phyloP scores from a whole-genome alignment of 1,139 yeast genomes.

The Blastobotrys indianensis region DNA sequence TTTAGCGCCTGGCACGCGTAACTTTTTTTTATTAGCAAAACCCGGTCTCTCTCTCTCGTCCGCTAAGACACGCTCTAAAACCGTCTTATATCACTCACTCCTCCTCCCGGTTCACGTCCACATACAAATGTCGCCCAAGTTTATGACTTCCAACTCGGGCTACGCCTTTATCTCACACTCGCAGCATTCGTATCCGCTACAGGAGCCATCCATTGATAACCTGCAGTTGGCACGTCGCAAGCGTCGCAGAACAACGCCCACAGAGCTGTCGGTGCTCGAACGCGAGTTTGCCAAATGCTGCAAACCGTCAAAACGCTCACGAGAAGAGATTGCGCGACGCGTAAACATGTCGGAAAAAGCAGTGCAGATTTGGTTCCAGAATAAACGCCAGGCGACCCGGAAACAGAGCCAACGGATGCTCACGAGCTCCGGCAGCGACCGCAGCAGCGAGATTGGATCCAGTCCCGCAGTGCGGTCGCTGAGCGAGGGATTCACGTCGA shows the following conservation, averaged over 20 bases:
- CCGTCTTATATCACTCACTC: too few species aligned
- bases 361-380: conserved; percentile 97
- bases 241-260: conserved; percentile 90
- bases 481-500: background rate
- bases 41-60: too few species aligned
- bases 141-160: conserved; percentile 4
- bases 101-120: too few species aligned
- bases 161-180: conserved; percentile 81
- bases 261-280: conserved; percentile 74
- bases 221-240: conserved; percentile 88
- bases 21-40: too few species aligned
- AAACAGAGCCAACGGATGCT: conserved; percentile 32
- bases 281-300: conserved; percentile 67
- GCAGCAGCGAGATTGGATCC: background rate
- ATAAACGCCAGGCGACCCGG: conserved; percentile 79
- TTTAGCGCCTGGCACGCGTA: too few species aligned
- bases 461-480: background rate
- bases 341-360: conserved; percentile 96
- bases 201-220: conserved; percentile 82
- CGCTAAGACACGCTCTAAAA: too few species aligned
- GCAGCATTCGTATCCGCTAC: conserved; percentile 75
- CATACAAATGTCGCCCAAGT: too few species aligned
- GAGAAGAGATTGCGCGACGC: conserved; percentile 67
- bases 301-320: conserved; percentile 73
- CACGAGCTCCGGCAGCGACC: conserved; percentile 2